A percentile compares a stretch with the other conserved stretches of the same genome.
Evolutionary conservation across 805 yeast genomes (phyloP).

Genomic region (Candida quercuum): DNA sequence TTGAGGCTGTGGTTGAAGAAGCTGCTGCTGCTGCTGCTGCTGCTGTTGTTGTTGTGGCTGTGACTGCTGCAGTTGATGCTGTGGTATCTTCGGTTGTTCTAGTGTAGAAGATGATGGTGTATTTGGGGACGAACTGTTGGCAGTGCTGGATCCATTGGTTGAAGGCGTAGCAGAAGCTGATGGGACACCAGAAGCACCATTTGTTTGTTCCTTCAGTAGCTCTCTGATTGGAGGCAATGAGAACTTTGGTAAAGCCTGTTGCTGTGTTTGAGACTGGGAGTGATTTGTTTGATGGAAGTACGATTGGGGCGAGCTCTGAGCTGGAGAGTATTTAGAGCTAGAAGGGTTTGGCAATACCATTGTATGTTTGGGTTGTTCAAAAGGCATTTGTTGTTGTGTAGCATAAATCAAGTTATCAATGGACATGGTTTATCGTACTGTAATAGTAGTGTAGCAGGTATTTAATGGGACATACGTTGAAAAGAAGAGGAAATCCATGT

Average conservation of each 20-base stretch:
- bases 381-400: background rate
- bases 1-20: slow-evolving; percentile 1
- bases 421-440: background rate
- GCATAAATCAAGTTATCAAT: background rate
- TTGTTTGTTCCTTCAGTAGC: slow-evolving; percentile 2
- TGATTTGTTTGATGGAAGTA: background rate
- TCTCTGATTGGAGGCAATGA: slow-evolving; percentile 9
- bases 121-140: background rate
- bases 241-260: slow-evolving; percentile 1
- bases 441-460: background rate
- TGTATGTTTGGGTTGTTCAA: background rate
- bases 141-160: background rate
- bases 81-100: slow-evolving; percentile 4
- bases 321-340: background rate
- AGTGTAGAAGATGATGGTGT: background rate
- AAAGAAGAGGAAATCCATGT: background rate
- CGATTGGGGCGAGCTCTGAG: background rate
- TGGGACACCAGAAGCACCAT: background rate
- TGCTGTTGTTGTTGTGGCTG: slow-evolving; percentile 5
- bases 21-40: slow-evolving; percentile 4
- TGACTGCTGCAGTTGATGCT: slow-evolving; percentile 1
- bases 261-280: background rate
- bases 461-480: background rate
- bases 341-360: background rate
- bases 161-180: background rate